Base-by-base conservation (phyloP, 331 rosid genomes). In the Quercus phellos region DNA sequence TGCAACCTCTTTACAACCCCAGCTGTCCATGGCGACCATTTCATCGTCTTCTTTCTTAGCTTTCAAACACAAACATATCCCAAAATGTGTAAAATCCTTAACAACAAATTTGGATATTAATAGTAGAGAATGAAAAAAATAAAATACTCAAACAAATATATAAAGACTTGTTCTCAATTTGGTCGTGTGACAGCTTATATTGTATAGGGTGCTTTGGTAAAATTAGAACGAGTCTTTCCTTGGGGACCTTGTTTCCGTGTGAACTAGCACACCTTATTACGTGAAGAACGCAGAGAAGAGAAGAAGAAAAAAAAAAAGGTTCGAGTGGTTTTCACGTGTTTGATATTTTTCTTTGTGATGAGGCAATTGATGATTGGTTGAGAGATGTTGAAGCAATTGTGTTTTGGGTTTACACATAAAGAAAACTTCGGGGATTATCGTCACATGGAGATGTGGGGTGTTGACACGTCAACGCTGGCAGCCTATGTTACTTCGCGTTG, bases 11-110 rank as follows among this genome's bases (percentile, higher is more conserved):
- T 79, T 50, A 19, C 66, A 43, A 68, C 43, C 21, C 53, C 67
- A 6, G 80, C 55, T 14, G 42, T 69, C 85, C 84, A 76, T 7
- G 83, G 76, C 4, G 80, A 71, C 88, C 87, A 81, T 84, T 76
- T 87, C 86, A 80, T 83, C 81, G 32, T 76, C 38, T 9, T n/a
- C 43, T 53, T 46, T 10, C 0, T 10, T 55, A 14, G 0, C 11
- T 5, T 19, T 35, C 46, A 54, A 54, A 54, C 24, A 8, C 8
- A 38, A 38, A 38, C 46, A 8, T 38, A 38, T 56, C 1, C 60
- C 2, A 55, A 54, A 42, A 12, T 19, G 2, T 4, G 11, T 32
- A 5, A 12, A 46, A n/a, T 7, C 6, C n/a, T 21, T 14, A 8
- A n/a, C 35, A 6, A 11, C 58, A 1, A 3, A 38, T 38, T 38